Base-by-base conservation (phyloP, 1,284 basidiomycete genomes). In the Cryptococcus floricola region DNA sequence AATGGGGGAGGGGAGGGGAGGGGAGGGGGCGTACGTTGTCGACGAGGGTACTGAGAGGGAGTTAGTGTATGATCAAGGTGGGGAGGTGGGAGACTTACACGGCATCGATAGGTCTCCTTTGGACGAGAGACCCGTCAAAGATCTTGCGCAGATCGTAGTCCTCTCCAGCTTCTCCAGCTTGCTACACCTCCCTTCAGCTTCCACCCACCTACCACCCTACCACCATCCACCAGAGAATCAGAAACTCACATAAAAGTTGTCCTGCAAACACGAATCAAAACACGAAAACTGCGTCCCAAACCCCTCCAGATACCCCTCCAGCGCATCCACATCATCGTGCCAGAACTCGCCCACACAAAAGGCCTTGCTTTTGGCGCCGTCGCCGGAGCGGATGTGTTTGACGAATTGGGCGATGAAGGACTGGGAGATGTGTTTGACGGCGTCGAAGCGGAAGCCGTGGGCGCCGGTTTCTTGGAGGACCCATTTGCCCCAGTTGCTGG, bases 371-470 rank as follows among this genome's bases (percentile, higher is more conserved):
- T 79, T 79, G 27, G 73, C 74, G 16, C 70, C 77, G 58, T 79
- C 63, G 14, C 44, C 66, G 42, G 78, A 67, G 48, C 83, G 79
- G 45, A 83, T 75, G 58, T 80, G 74, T 62, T 80, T 77, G 58
- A 84, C 79, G 59, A 84, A 84, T 46, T 82, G 73, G 44, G 70
- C 73, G 47, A 84, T 81, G 64, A 83, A 83, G 0, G 65, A 67
- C 52, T 61, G 69, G 4, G 72, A 74, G 50, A 76, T 76, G 63
- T 75, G 74, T 71, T 93, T 94, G 67, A 92, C 88, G 12, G 91
- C 92, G 66, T 94, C 92, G 39, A 94, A 81, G 45, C 91, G 82
- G 75, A 93, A 92, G 3, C 92, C 92, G 28, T 80, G 79, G 10
- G 85, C 88, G 5, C 86, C 87, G 1, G 88, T 91, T 42, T 86